These are phyloP conservation scores for Jaapia argillacea DNA, from an alignment of 768 basidiomycete species.

Conservation along the genomic window DNA sequence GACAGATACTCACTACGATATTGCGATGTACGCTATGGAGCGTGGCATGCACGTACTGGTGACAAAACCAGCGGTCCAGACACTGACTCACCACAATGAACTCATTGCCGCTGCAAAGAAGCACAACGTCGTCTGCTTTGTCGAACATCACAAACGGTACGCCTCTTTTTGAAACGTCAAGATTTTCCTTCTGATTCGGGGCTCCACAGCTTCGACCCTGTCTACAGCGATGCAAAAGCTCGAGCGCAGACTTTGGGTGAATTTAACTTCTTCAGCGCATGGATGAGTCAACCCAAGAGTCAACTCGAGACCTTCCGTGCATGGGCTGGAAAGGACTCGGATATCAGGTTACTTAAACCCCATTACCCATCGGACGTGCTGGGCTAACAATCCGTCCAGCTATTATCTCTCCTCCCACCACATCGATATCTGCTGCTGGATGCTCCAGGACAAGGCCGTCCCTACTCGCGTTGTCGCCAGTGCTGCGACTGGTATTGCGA, in stretches of 20 bases:
- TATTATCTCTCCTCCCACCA: slow-evolving; percentile 96
- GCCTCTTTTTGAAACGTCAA: slow-evolving; percentile 5
- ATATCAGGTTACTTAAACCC: slow-evolving; percentile 52
- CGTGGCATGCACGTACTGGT: slow-evolving; percentile 81
- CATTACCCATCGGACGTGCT: neutral
- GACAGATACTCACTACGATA: slow-evolving; percentile 74
- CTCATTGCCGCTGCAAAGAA: slow-evolving; percentile 70
- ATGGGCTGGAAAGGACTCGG: slow-evolving; percentile 92
- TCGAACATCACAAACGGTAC: slow-evolving; percentile 90
- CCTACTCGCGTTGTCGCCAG: slow-evolving; percentile 86
- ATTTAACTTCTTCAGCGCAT: slow-evolving; percentile 92
- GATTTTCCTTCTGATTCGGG: slow-evolving; percentile 1
- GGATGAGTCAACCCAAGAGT: slow-evolving; percentile 97
- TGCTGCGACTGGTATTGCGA: slow-evolving; percentile 86
- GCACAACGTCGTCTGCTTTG: slow-evolving; percentile 79
- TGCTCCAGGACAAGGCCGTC: slow-evolving; percentile 63
- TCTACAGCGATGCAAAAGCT: slow-evolving; percentile 83
- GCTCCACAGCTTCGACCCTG: slow-evolving; percentile 64
- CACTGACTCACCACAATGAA: slow-evolving; percentile 72
- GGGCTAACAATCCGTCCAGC: slow-evolving; percentile 23
- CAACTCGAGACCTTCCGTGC: slow-evolving; percentile 92
- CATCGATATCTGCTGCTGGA: slow-evolving; percentile 85
- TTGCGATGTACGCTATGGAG: slow-evolving; percentile 80
- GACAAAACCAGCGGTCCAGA: slow-evolving; percentile 88
- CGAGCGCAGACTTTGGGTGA: slow-evolving; percentile 71